Conservation (phyloP, 345 rosid species). For the Salix purpurea region DNA sequence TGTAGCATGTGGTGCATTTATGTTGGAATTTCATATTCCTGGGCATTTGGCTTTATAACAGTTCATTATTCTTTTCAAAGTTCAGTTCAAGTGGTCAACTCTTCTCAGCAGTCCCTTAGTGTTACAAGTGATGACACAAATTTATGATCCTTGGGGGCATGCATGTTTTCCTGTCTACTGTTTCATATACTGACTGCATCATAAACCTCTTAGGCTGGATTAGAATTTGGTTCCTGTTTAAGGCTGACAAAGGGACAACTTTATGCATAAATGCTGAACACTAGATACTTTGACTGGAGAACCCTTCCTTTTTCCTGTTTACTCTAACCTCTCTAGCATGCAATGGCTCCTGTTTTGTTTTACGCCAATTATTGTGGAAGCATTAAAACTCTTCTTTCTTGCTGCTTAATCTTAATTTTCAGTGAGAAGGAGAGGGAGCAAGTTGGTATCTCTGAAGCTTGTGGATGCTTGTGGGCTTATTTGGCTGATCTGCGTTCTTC, state of each 20-base stretch:
- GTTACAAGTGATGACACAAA: not conserved
- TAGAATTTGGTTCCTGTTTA: not conserved
- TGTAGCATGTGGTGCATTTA: not conserved
- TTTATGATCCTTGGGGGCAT: not conserved
- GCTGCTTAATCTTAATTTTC: constrained; percentile 19
- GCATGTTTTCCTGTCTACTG: not conserved
- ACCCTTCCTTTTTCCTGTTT: not conserved
- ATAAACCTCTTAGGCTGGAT: not conserved
- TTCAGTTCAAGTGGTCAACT: not conserved
- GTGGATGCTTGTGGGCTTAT: constrained; percentile 92
- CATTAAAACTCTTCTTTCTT: not conserved
- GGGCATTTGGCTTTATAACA: not conserved
- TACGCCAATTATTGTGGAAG: not conserved
- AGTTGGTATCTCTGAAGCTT: constrained; percentile 54
- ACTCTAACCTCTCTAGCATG: not conserved
- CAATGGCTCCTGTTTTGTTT: not conserved
- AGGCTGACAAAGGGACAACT: not conserved
- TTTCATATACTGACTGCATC: not conserved
- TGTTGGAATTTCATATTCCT: not conserved
- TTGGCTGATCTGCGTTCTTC: constrained; percentile 66
- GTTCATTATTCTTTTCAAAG: not conserved
- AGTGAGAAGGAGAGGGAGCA: constrained; percentile 92
- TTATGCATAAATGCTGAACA: not conserved
- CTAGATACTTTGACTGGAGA: not conserved
- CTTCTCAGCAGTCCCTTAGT: not conserved